phyloP scores from a whole-genome alignment of 352 stramenopile species.

The Globisporangium ultimum region DNA sequence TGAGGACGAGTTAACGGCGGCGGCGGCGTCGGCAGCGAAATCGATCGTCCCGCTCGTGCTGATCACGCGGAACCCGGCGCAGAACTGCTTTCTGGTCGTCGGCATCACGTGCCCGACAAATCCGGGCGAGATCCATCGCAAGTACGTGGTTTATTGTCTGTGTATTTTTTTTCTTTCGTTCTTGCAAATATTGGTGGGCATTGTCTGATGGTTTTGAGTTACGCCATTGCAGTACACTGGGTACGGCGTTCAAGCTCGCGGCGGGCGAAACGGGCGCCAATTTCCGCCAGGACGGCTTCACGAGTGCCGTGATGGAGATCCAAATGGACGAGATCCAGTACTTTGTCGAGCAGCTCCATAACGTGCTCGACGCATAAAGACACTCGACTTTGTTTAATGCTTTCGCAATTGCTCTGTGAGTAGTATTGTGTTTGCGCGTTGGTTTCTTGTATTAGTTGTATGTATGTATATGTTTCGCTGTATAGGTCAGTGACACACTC shows the following conservation, averaged over 20 bases:
- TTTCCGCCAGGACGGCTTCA: slow-evolving; percentile 95
- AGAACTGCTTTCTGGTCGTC: slow-evolving; percentile 93
- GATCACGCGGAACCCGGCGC: slow-evolving; percentile 84
- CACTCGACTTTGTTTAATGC: background rate
- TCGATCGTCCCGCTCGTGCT: slow-evolving; percentile 75
- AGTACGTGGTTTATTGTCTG: slow-evolving; percentile 42
- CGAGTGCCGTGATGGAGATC: slow-evolving; percentile 95
- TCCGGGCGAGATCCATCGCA: slow-evolving; percentile 85
- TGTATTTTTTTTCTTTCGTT: slow-evolving; percentile 9
- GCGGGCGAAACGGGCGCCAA: slow-evolving; percentile 91
- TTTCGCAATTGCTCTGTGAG: too few species aligned
- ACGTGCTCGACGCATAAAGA: slow-evolving; percentile 78
- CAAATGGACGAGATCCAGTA: slow-evolving; percentile 92
- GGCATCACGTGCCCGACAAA: slow-evolving; percentile 92
- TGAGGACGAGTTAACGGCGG: slow-evolving; percentile 18
- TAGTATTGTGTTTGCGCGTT: too few species aligned
- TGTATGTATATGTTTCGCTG: too few species aligned
- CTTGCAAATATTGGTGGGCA: too few species aligned
- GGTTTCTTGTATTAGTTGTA: too few species aligned
- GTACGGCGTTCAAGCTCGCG: slow-evolving; percentile 92
- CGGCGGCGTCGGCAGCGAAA: slow-evolving; percentile 25
- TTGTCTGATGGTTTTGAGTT: slow-evolving; percentile 6
- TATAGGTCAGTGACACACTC: too few species aligned
- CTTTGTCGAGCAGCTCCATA: slow-evolving; percentile 96
- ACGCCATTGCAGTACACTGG: slow-evolving; percentile 65